Percentiles rank a stretch among this genome's conserved stretches.
These are phyloP conservation scores for Pseudocercospora fuligena DNA, from an alignment of 2,329 filamentous ascomycete genomes.

Conservation along the genomic window DNA sequence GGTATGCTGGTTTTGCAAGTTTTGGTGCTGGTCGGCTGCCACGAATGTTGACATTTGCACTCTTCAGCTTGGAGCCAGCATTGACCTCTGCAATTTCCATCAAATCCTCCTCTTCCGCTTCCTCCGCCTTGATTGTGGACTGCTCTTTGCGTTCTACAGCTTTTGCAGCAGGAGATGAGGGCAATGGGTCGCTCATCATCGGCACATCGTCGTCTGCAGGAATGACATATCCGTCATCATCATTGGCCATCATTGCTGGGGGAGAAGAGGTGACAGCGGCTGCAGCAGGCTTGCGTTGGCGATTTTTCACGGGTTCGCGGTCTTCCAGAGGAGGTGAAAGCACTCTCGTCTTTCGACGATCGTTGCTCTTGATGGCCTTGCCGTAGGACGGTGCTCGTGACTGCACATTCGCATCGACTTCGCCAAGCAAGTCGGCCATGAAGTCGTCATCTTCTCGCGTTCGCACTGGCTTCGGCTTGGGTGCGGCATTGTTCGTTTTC, in stretches of 20 bases:
- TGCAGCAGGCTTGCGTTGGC: conserved; percentile 16
- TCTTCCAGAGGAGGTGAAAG: conserved; percentile 74
- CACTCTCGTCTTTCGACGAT: conserved; percentile 77
- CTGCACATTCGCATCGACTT: conserved; percentile 80
- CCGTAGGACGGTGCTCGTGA: conserved; percentile 58
- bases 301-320: conserved; percentile 40
- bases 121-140: conserved; percentile 68
- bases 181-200: conserved; percentile 80
- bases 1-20: conserved; percentile 67
- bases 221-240: conserved; percentile 61
- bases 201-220: conserved; percentile 69
- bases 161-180: conserved; percentile 74
- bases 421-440: conserved; percentile 79
- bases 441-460: conserved; percentile 84
- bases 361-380: conserved; percentile 72
- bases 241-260: conserved; percentile 37
- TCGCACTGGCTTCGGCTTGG: conserved; percentile 70
- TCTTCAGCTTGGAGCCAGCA: conserved; percentile 65
- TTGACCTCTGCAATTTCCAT: conserved; percentile 84
- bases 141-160: conserved; percentile 53
- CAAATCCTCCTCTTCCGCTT: conserved; percentile 76
- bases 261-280: conserved; percentile 29
- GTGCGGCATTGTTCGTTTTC: conserved; percentile 64
- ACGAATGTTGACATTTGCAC: conserved; percentile 80
- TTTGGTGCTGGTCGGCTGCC: conserved; percentile 80